Percentiles rank a stretch among this genome's conserved stretches.
Conservation (phyloP, 2,329 filamentous ascomycete genomes). For the Calonectria honghensis region DNA sequence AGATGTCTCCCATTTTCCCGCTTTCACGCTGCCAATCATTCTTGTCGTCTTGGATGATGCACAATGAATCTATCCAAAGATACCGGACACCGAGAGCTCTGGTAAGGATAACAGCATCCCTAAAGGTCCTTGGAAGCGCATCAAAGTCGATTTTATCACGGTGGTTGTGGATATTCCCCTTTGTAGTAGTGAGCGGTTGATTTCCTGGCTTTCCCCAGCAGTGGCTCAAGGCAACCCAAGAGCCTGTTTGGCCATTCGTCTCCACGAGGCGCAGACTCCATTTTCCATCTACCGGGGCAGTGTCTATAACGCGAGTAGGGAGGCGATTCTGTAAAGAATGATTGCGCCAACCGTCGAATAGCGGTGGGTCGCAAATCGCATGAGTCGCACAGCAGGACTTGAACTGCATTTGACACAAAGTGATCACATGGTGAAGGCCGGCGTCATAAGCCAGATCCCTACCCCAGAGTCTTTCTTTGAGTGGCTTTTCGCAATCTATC, state of each 20-base stretch:
- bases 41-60: constrained; percentile 13
- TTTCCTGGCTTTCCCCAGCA: neutral
- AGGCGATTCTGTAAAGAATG: neutral
- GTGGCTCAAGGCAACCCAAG: constrained; percentile 4
- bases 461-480: neutral
- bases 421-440: neutral
- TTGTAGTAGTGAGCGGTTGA: neutral
- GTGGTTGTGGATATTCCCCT: neutral
- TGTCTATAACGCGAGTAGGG: neutral
- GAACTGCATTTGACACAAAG: neutral
- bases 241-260: neutral
- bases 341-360: neutral
- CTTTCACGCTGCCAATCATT: constrained; percentile 8
- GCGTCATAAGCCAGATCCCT: too few relatives aligned
- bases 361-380: neutral
- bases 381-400: constrained; percentile 1
- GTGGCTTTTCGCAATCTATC: neutral
- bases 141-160: neutral
- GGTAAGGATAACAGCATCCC: neutral
- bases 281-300: neutral
- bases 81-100: neutral
- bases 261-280: neutral
- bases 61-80: constrained; percentile 1
- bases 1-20: neutral
- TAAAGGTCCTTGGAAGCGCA: neutral